phyloP scores from a whole-genome alignment of 2,329 filamentous ascomycete species.

The Cercospora sp. region DNA sequence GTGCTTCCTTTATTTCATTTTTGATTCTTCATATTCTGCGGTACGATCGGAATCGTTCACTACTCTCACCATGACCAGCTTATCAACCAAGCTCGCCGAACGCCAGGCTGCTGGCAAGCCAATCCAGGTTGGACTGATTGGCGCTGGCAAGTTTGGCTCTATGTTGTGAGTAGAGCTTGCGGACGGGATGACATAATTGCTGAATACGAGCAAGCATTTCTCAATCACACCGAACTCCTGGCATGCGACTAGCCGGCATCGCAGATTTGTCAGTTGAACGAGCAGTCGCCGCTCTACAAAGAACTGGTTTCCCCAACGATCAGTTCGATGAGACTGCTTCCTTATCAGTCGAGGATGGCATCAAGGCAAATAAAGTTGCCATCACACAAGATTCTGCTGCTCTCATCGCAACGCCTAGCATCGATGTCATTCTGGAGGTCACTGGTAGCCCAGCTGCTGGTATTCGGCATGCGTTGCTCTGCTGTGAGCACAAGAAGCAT shows the following conservation, averaged over 20 bases:
- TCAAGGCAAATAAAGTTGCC: slow-evolving; percentile 44
- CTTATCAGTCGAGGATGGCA: slow-evolving; percentile 43
- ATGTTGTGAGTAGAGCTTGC: slow-evolving; percentile 42
- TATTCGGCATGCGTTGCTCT: slow-evolving; percentile 47
- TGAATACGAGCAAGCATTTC: slow-evolving; percentile 40
- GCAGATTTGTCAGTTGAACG: slow-evolving; percentile 47
- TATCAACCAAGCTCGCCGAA: slow-evolving; percentile 46
- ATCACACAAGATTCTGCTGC: slow-evolving; percentile 48
- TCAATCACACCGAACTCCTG: slow-evolving; percentile 47
- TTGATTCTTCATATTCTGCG: background rate
- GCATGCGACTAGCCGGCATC: slow-evolving; percentile 48
- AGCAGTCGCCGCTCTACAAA: slow-evolving; percentile 44
- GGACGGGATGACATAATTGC: background rate
- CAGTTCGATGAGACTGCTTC: slow-evolving; percentile 42
- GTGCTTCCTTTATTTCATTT: background rate
- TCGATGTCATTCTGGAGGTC: slow-evolving; percentile 49
- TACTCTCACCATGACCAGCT: slow-evolving; percentile 40
- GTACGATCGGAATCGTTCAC: background rate
- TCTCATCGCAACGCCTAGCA: slow-evolving; percentile 46
- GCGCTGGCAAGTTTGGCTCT: slow-evolving; percentile 51
- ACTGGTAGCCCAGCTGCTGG: slow-evolving; percentile 49
- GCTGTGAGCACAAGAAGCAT: slow-evolving; percentile 52
- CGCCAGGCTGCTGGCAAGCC: slow-evolving; percentile 44
- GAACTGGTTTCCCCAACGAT: slow-evolving; percentile 45
- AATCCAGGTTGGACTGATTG: slow-evolving; percentile 48